A percentile compares a stretch with the other conserved stretches of the same genome.
These are phyloP conservation scores for Pichia gijzeniarum DNA, from an alignment of 805 yeast genomes.

Conservation along the genomic window DNA sequence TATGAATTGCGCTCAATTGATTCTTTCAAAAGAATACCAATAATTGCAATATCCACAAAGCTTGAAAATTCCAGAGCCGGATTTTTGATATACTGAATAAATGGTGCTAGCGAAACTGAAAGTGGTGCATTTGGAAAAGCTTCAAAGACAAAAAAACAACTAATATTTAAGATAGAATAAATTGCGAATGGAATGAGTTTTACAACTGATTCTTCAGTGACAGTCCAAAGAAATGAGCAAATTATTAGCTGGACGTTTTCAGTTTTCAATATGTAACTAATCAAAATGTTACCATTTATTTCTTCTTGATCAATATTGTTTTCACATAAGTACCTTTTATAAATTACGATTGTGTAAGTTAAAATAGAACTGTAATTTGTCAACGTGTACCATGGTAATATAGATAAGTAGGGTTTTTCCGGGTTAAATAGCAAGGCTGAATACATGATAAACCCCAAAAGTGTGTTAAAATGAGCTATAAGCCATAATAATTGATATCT, in stretches of 20 bases:
- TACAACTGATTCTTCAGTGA: constrained; percentile 27
- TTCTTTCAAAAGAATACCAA: constrained; percentile 28
- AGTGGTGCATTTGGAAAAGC: constrained; percentile 29
- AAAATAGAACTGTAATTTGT: constrained; percentile 21
- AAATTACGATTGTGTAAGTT: constrained; percentile 28
- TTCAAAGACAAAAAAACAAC: constrained; percentile 30
- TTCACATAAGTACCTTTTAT: constrained; percentile 22
- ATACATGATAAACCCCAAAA: constrained; percentile 17
- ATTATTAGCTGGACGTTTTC: constrained; percentile 36
- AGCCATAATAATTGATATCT: constrained; percentile 4
- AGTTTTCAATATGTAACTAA: constrained; percentile 34
- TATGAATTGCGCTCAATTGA: constrained; percentile 19
- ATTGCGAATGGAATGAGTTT: constrained; percentile 37
- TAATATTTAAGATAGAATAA: constrained; percentile 35
- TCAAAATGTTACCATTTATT: constrained; percentile 15
- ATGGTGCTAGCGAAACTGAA: constrained; percentile 31
- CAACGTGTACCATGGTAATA: constrained; percentile 19
- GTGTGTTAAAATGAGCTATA: constrained; percentile 1
- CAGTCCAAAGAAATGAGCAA: constrained; percentile 33
- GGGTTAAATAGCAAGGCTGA: constrained; percentile 9
- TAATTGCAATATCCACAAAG: constrained; percentile 32
- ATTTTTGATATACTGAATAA: constrained; percentile 32
- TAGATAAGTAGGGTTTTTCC: constrained; percentile 5
- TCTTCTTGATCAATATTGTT: neutral
- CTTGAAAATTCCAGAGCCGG: constrained; percentile 35